Evolutionary conservation across 805 yeast species (phyloP).

Genomic region (Blastobotrys attinorum): DNA sequence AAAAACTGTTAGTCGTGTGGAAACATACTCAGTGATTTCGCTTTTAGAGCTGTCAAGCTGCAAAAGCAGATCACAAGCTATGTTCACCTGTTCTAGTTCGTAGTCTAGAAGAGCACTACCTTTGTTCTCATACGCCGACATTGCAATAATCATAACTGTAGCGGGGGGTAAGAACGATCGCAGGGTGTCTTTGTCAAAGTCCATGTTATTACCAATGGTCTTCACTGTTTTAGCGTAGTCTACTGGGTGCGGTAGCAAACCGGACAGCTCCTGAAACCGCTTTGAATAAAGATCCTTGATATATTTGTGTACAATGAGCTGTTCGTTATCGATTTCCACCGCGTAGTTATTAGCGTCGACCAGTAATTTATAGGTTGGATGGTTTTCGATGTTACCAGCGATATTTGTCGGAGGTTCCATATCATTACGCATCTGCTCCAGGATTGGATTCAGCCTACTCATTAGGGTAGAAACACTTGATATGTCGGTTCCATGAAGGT

Average conservation of each 20-base stretch:
- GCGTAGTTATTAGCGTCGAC: conserved; percentile 47
- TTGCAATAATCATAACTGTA: conserved; percentile 60
- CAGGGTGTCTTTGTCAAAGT: conserved; percentile 29
- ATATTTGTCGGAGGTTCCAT: conserved; percentile 20
- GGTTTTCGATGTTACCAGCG: conserved; percentile 23
- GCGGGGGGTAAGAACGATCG: conserved; percentile 47
- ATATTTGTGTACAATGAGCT: conserved; percentile 40
- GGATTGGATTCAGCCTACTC: conserved; percentile 15
- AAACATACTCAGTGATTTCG: conserved; percentile 45
- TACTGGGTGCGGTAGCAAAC: conserved; percentile 51
- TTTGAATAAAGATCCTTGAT: conserved; percentile 46
- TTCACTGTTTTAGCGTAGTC: conserved; percentile 51
- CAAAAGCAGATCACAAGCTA: conserved; percentile 42
- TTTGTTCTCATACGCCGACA: conserved; percentile 55
- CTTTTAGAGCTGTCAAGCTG: conserved; percentile 37
- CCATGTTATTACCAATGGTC: conserved; percentile 43
- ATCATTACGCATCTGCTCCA: conserved; percentile 10
- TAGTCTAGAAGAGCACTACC: conserved; percentile 25
- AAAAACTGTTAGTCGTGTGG: conserved; percentile 45
- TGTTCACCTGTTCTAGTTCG: conserved; percentile 33
- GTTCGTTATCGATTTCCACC: conserved; percentile 48
- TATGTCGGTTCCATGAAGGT: conserved; percentile 4
- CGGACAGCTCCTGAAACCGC: conserved; percentile 64
- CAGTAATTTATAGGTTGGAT: conserved; percentile 44
- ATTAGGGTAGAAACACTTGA: conserved; percentile 15